Evolutionary conservation across 768 basidiomycete species (phyloP).

Genomic region (Cantharellus cinnabarinus): DNA sequence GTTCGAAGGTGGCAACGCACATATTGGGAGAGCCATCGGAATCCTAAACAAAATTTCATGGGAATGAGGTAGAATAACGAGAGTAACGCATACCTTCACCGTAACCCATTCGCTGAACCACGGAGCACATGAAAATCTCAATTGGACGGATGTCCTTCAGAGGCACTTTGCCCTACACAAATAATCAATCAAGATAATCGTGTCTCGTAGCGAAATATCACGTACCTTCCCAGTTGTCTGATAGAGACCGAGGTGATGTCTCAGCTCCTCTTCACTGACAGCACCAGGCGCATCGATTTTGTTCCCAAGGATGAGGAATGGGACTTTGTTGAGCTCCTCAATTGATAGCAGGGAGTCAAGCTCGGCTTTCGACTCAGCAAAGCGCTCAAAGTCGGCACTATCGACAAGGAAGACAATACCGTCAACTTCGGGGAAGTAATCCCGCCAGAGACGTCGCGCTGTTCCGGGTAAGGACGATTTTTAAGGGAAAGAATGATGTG

Average conservation of each 20-base stretch:
- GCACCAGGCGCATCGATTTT: conserved; percentile 99
- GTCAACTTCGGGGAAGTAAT: conserved; percentile 99
- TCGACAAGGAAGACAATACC: conserved; percentile 98
- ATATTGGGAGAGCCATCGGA: conserved; percentile 97
- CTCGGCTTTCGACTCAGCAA: conserved; percentile 91
- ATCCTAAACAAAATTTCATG: conserved; percentile 25
- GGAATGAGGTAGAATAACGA: conserved; percentile 5
- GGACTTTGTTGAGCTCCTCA: conserved; percentile 86
- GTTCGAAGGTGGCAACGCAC: conserved; percentile 24
- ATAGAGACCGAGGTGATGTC: conserved; percentile 86
- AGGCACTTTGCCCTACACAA: conserved; percentile 75
- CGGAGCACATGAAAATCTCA: conserved; percentile 99
- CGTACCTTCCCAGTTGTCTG: conserved; percentile 98
- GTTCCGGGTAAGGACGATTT: background rate
- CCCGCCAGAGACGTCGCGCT: conserved; percentile 97
- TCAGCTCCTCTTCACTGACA: conserved; percentile 91
- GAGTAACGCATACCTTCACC: conserved; percentile 54
- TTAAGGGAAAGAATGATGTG: background rate
- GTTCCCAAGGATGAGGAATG: conserved; percentile 96
- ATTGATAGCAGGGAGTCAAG: conserved; percentile 90
- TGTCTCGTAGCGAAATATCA: conserved; percentile 1
- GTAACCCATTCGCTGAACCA: conserved; percentile 96
- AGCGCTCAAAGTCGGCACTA: conserved; percentile 90
- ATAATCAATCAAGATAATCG: background rate
- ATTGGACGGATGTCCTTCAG: conserved; percentile 93